Base-by-base conservation (phyloP, 148 eudicot genomes). In the Salicornia ramosissima region DNA sequence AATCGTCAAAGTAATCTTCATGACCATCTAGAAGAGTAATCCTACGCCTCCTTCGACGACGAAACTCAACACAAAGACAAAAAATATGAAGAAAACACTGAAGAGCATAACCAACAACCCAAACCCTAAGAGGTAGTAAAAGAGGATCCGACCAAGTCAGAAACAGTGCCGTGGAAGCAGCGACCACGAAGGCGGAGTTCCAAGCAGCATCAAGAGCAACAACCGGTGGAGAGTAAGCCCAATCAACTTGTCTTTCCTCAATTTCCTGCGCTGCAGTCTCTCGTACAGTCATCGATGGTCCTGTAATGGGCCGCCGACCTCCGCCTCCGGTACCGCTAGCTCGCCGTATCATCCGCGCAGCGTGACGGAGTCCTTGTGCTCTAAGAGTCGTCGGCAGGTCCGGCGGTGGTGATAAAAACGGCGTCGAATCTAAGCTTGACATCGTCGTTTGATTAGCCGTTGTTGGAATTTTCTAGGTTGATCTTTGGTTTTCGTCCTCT, bases 201-300 rank as follows among this genome's bases (percentile, higher is more conserved):
- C 96, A 90, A 0, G 83, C 51, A 26, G 80, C 76, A 55, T 90
- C 96, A 14, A 90, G 80, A 3, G 77, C 53, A 28, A 90, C 90
- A 1, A 90, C 79, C 10, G 96, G 93, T 22, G 64, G 73, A 33
- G 90, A 87, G 56, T 84, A 83, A 2, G 90, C 93, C 92, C 96
- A 90, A 36, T 86, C 93, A 46, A 74, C 77, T 73, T 86, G 90
- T 25, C 96, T 59, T 73, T 81, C 90, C 39, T 90, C 92, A 11
- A 90, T 82, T 58, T 84, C 85, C 54, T 80, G 87, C 1, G 90
- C 92, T 8, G 92, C 96, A 4, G 88, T 76, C 64, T 90, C 92
- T 1, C 96, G 67, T 4, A 87, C 96, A 5, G 84, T 69, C 73
- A 90, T 75, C 2, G 96, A 88, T 22, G 88, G 86, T 34, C 75